phyloP scores from a whole-genome alignment of 306 rosid species.

The Glycine soja region DNA sequence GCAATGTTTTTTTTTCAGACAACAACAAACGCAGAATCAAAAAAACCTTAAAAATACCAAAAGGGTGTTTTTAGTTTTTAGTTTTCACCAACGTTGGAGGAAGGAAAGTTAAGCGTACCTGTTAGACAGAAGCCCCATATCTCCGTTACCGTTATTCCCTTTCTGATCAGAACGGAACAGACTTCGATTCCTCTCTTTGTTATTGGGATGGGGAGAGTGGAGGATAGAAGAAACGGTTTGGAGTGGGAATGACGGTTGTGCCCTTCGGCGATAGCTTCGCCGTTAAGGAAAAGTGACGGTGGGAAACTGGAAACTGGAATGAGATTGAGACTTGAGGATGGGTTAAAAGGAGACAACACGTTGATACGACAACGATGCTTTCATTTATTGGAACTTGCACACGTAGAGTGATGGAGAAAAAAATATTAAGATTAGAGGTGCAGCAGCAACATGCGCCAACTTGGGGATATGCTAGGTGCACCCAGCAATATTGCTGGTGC shows the following conservation, averaged over 20 bases:
- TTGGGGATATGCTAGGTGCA: too few relatives aligned
- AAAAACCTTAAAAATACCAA: background rate
- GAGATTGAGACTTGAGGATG: too few relatives aligned
- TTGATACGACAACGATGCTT: background rate
- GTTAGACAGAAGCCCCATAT: slow-evolving; percentile 82
- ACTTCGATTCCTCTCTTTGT: background rate
- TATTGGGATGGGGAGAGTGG: background rate
- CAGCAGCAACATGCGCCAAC: too few relatives aligned
- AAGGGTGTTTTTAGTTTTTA: background rate
- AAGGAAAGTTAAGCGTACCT: slow-evolving; percentile 53
- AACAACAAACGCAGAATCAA: slow-evolving; percentile 11
- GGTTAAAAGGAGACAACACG: background rate
- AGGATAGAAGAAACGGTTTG: background rate
- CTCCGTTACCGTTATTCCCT: background rate
- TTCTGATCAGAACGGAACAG: background rate
- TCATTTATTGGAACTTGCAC: background rate
- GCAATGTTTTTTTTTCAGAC: background rate
- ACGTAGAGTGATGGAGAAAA: too few relatives aligned
- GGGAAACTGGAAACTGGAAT: too few relatives aligned
- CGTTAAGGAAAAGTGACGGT: slow-evolving; percentile 34
- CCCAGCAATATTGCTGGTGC: too few relatives aligned
- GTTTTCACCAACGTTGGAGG: background rate
- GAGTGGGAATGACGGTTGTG: slow-evolving; percentile 3
- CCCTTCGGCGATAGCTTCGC: slow-evolving; percentile 35
- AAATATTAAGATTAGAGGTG: too few relatives aligned